Conservation (phyloP, 257 asterid genomes). For the Eucommia ulmoides region DNA sequence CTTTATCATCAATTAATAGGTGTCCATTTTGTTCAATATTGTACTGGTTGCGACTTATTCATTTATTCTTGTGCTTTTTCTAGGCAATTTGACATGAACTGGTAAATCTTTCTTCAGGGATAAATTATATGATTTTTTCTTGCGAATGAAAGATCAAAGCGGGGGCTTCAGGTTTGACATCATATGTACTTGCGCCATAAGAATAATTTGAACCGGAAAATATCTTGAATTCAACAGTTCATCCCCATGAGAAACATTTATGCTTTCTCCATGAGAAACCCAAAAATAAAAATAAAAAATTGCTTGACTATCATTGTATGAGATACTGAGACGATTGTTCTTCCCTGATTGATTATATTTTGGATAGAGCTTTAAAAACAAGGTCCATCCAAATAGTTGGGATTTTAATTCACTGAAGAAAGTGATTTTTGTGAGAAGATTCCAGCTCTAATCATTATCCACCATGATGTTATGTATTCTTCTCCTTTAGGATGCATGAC, state of each 20-base stretch:
- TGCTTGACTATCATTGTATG: no score
- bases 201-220: background rate
- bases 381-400: no score
- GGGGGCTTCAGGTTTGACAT: constrained; percentile 87
- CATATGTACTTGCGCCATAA: constrained; percentile 2
- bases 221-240: background rate
- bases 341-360: no score
- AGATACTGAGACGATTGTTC: no score
- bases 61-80: constrained; percentile 1
- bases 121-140: constrained; percentile 40
- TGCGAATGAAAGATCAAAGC: constrained; percentile 71
- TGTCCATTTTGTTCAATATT: constrained; percentile 12
- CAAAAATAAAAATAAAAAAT: no score
- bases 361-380: no score
- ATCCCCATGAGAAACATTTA: no score
- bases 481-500: constrained; percentile 73
- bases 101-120: constrained; percentile 31
- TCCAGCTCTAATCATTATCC: no score
- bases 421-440: no score
- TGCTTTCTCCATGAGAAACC: no score
- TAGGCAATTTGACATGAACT: constrained; percentile 4
- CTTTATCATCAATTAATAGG: constrained; percentile 81
- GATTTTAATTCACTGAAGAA: no score
- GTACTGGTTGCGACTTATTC: background rate
- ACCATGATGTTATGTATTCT: no score